Percentiles rank a stretch among this genome's conserved stretches.
Evolutionary conservation across 225 moss, liverwort and hornwort species (phyloP).

Genomic region (Straminergon stramineum): DNA sequence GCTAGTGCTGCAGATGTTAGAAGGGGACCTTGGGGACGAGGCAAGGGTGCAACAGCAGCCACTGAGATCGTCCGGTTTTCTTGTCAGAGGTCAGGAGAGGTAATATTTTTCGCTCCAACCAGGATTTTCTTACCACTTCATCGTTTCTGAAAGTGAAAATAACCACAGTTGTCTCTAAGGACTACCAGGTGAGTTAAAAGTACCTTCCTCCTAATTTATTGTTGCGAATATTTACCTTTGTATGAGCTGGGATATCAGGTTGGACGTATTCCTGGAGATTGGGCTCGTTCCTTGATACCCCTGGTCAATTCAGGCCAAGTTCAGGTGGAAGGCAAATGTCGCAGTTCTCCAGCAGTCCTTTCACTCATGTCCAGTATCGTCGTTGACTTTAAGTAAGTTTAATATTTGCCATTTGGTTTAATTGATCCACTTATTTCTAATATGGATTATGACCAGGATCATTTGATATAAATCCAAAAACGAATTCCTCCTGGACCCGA

Average conservation of each 20-base stretch:
- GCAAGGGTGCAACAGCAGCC: slow-evolving; percentile 45
- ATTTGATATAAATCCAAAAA: neutral
- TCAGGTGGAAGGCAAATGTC: slow-evolving; percentile 55
- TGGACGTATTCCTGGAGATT: slow-evolving; percentile 77
- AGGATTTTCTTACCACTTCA: neutral
- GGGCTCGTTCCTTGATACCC: slow-evolving; percentile 78
- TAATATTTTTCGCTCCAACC: neutral
- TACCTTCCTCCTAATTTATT: neutral
- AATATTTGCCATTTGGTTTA: neutral
- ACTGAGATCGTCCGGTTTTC: slow-evolving; percentile 86
- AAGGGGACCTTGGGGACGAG: slow-evolving; percentile 48
- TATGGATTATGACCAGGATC: neutral
- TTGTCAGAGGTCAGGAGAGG: slow-evolving; percentile 68
- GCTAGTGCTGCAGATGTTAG: neutral
- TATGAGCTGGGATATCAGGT: slow-evolving; percentile 29
- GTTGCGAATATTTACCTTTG: neutral
- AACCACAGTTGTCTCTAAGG: neutral
- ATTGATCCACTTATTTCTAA: neutral
- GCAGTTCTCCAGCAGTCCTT: slow-evolving; percentile 34
- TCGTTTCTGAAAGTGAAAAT: neutral
- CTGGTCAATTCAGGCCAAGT: slow-evolving; percentile 59
- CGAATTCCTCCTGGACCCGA: too few species aligned
- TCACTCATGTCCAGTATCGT: slow-evolving; percentile 60
- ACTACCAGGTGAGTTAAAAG: neutral
- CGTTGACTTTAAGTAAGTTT: slow-evolving; percentile 52